Evolutionary conservation across 2,329 filamentous ascomycete species (phyloP), one percentile per base, ranked within the genome.

Genomic region (Ophiostoma sp.): DNA sequence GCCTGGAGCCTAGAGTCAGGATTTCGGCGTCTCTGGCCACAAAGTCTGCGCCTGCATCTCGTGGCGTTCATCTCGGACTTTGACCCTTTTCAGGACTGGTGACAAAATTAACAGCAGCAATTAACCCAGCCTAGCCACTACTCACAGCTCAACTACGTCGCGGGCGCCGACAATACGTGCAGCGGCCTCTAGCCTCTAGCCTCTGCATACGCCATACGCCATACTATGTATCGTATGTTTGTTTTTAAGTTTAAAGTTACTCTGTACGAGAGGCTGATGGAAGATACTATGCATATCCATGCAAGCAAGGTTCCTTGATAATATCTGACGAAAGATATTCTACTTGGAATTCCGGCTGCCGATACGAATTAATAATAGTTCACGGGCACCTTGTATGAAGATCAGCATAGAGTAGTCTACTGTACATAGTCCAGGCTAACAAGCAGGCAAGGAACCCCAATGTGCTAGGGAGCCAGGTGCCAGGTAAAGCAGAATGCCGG

Each of bases 1-100:
- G 3, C 36, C 36, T 39, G 36, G 36, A 39, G 36, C 13, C 36
- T 39, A 31, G 27, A 41, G 39, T 13, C 39, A 15, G 44, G 44
- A 48, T 48, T 17, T 20, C 44, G 44, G 44, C 44, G 15, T 48
- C 44, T n/a, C 17, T 48, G 7, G 10, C 20, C 5, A 48, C 44
- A 48, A 48, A 41, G 39, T 41, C 8, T 41, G 39, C 39, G 36
- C 10, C 3, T 11, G 36, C 36, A 39, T 48, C 44, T 57, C 52
- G 52, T 27, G 52, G 52, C 52, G n/a, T 23, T 57, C 23, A 57
- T 57, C 52, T 62, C 57, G 57, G 57, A 17, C 57, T 17, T 62
- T 62, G 57, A 20, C 57, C 57, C 57, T 62, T 62, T 62, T 62
- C 27, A 62, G 27, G 57, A 31, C 57, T 62, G 57, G 57, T 33